phyloP scores from a whole-genome alignment of 306 rosid species.

The Pterocarpus santalinus region DNA sequence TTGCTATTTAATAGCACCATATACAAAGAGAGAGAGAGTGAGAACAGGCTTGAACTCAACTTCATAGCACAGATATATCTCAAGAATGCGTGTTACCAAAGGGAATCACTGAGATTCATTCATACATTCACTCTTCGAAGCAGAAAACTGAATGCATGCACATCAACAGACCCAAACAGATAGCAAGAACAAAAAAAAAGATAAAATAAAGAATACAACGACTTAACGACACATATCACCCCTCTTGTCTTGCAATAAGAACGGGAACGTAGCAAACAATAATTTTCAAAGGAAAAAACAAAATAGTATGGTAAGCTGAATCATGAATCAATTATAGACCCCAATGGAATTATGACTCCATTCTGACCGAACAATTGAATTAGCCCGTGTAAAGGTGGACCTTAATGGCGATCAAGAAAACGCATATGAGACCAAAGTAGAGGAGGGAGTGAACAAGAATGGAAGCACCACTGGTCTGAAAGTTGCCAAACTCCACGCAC shows the following conservation, averaged over 20 bases:
- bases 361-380: too few relatives aligned
- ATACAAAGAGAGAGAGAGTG: too few relatives aligned
- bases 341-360: too few relatives aligned
- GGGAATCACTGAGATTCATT: not conserved
- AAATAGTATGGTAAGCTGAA: too few relatives aligned
- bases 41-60: not conserved
- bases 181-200: not conserved
- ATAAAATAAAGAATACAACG: too few relatives aligned
- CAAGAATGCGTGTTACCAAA: not conserved
- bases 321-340: too few relatives aligned
- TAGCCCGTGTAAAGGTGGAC: slow-evolving; percentile 72
- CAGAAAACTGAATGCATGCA: not conserved
- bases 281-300: too few relatives aligned
- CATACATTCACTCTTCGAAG: not conserved
- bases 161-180: not conserved
- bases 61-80: not conserved
- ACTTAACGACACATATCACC: too few relatives aligned
- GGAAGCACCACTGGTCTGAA: slow-evolving; percentile 84
- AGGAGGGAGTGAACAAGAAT: slow-evolving; percentile 82
- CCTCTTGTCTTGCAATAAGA: too few relatives aligned
- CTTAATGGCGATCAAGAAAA: slow-evolving; percentile 72
- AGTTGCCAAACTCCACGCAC: slow-evolving; percentile 82
- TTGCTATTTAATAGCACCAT: too few relatives aligned
- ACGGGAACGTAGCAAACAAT: too few relatives aligned
- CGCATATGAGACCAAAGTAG: slow-evolving; percentile 77